phyloP scores from a whole-genome alignment of 352 stramenopile genomes.

The Phytophthora syringae region DNA sequence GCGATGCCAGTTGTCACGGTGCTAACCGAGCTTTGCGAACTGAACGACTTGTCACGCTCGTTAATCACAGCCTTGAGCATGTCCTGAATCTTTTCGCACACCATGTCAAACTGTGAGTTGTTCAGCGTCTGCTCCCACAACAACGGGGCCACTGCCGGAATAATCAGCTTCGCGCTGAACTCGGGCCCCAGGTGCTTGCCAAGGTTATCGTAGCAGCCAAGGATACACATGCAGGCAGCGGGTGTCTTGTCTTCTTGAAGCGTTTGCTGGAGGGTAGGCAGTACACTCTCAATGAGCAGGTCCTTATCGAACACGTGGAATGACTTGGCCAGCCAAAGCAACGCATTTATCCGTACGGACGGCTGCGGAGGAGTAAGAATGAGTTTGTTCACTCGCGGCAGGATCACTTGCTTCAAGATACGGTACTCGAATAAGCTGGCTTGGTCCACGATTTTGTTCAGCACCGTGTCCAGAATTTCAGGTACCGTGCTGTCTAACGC shows the following conservation, averaged over 20 bases:
- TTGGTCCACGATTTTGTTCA: slow-evolving; percentile 91
- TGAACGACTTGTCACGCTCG: slow-evolving; percentile 84
- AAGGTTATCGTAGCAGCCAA: slow-evolving; percentile 89
- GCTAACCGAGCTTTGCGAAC: slow-evolving; percentile 70
- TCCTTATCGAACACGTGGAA: slow-evolving; percentile 92
- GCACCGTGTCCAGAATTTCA: slow-evolving; percentile 86
- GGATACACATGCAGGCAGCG: slow-evolving; percentile 87
- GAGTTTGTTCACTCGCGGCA: slow-evolving; percentile 88
- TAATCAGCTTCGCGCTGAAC: slow-evolving; percentile 84
- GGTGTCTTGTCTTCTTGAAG: slow-evolving; percentile 84
- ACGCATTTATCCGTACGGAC: slow-evolving; percentile 85
- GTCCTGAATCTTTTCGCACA: slow-evolving; percentile 88
- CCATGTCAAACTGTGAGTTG: slow-evolving; percentile 84
- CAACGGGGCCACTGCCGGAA: slow-evolving; percentile 79
- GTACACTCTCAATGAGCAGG: slow-evolving; percentile 81
- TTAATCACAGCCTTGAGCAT: slow-evolving; percentile 90
- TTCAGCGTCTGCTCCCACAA: slow-evolving; percentile 84
- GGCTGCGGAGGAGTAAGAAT: slow-evolving; percentile 84
- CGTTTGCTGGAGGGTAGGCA: slow-evolving; percentile 78
- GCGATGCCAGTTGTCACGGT: slow-evolving; percentile 66
- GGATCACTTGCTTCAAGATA: slow-evolving; percentile 88
- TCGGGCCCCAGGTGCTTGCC: slow-evolving; percentile 87
- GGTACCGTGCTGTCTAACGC: slow-evolving; percentile 84
- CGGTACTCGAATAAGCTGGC: slow-evolving; percentile 90
- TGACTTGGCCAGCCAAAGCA: slow-evolving; percentile 88